Conservation (phyloP, 1,284 basidiomycete genomes). For the Ustilago xerochloae region DNA sequence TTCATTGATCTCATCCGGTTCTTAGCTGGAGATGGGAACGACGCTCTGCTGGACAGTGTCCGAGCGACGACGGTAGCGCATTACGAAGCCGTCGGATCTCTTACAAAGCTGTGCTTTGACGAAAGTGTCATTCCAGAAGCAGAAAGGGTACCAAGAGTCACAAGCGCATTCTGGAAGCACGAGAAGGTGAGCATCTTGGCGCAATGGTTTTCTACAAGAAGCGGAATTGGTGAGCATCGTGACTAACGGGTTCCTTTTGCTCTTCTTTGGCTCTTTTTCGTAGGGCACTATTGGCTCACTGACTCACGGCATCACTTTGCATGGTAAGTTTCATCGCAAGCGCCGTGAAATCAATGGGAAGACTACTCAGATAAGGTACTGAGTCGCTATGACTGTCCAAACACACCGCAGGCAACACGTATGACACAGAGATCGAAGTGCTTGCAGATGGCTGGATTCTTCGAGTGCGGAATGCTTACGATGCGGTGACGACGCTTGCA, state of each 20-base stretch:
- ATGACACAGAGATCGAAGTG: constrained; percentile 49
- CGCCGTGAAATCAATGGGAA: no score
- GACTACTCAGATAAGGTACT: no score
- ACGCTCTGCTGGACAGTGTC: constrained; percentile 25
- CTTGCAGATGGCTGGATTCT: constrained; percentile 53
- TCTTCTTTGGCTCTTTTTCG: neutral
- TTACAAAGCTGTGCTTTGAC: constrained; percentile 41
- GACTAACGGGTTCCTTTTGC: no score
- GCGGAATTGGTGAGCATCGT: no score
- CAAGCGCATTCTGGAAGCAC: constrained; percentile 47
- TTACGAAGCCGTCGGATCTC: constrained; percentile 24
- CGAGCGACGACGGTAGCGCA: constrained; percentile 28
- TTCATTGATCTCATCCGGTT: constrained; percentile 57
- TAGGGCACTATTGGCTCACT: constrained; percentile 38
- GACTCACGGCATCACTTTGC: constrained; percentile 43
- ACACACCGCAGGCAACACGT: constrained; percentile 16
- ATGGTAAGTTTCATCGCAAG: constrained; percentile 24
- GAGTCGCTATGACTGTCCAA: no score
- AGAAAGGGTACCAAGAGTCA: constrained; percentile 43
- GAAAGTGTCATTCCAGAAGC: constrained; percentile 16
- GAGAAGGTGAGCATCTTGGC: constrained; percentile 11
- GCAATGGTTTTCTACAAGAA: no score
- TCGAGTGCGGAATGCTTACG: constrained; percentile 35
- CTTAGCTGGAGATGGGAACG: constrained; percentile 30
- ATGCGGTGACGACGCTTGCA: constrained; percentile 15